Conservation (phyloP, 768 basidiomycete genomes). For the Macrolepiota albuminosa region DNA sequence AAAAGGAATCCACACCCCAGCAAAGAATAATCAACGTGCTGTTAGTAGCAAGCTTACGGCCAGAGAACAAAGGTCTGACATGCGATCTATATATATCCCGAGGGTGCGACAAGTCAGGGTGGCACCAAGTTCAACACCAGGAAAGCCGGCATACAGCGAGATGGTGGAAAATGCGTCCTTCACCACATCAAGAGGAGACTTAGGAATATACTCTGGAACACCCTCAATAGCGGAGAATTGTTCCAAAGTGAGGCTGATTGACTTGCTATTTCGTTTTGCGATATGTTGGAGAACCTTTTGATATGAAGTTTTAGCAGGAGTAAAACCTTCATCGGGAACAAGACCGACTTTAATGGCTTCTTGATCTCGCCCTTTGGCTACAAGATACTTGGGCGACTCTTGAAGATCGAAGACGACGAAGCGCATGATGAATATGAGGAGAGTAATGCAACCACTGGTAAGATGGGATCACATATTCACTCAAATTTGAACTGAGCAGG, state of each 20-base stretch:
- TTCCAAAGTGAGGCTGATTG: constrained; percentile 40
- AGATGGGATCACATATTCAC: neutral
- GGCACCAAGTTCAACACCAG: neutral
- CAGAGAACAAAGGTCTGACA: constrained; percentile 44
- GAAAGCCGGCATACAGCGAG: constrained; percentile 30
- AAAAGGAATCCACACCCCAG: constrained; percentile 36
- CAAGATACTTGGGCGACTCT: constrained; percentile 59
- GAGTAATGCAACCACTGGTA: constrained; percentile 41
- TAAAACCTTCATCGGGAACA: neutral
- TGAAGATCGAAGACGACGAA: constrained; percentile 55
- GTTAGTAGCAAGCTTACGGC: constrained; percentile 37
- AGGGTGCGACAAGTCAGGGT: neutral
- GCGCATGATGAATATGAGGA: constrained; percentile 49
- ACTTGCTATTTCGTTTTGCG: constrained; percentile 42
- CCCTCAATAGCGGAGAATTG: constrained; percentile 30
- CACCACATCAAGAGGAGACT: constrained; percentile 25
- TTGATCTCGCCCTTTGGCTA: constrained; percentile 50
- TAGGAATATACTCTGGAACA: constrained; percentile 10
- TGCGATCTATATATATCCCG: constrained; percentile 32
- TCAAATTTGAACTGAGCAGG: neutral
- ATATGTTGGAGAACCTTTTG: constrained; percentile 42
- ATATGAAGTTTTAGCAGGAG: neutral
- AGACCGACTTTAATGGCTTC: constrained; percentile 43
- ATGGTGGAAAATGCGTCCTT: constrained; percentile 30
- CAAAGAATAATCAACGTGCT: constrained; percentile 43